Percentiles rank a stretch among this genome's conserved stretches.
phyloP scores from a whole-genome alignment of 1,284 basidiomycete species.

The Anthracocystis panici-leucophaei region DNA sequence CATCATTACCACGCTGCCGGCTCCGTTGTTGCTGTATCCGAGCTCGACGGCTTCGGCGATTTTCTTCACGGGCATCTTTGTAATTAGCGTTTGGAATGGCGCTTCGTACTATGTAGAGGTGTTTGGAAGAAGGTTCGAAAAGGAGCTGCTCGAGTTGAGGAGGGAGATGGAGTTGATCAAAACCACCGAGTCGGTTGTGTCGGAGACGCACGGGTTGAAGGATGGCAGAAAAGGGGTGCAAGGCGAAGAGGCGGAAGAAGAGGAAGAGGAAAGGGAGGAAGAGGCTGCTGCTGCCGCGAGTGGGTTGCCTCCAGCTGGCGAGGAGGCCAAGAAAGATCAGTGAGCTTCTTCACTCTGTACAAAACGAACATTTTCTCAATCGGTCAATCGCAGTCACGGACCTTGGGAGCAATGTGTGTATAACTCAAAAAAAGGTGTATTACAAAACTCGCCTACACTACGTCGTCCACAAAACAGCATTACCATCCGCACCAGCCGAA shows the following conservation, averaged over 20 bases:
- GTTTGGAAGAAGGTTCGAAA: constrained; percentile 56
- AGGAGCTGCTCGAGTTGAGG: constrained; percentile 45
- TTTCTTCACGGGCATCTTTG: constrained; percentile 74
- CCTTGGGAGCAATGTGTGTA: background rate
- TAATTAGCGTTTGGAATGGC: constrained; percentile 54
- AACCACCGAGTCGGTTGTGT: constrained; percentile 24
- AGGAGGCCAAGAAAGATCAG: constrained; percentile 27
- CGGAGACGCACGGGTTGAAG: background rate
- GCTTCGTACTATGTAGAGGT: constrained; percentile 74
- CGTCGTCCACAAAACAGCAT: constrained; percentile 81
- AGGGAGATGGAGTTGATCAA: constrained; percentile 43
- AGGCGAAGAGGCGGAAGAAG: constrained; percentile 2
- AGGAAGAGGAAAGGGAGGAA: constrained; percentile 6
- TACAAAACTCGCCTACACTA: constrained; percentile 6
- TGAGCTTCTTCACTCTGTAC: background rate
- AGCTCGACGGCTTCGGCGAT: constrained; percentile 79
- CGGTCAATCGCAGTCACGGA: background rate
- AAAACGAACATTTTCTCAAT: background rate
- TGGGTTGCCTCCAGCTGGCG: constrained; percentile 17
- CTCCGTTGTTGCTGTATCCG: constrained; percentile 83
- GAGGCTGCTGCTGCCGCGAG: constrained; percentile 30
- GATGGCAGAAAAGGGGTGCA: background rate
- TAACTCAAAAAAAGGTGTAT: background rate
- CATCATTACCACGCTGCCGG: constrained; percentile 85
- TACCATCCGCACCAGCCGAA: constrained; percentile 92